Evolutionary conservation across 2,329 filamentous ascomycete species (phyloP), one percentile per base, ranked within the genome.

Genomic region (Ophiostoma quercus): DNA sequence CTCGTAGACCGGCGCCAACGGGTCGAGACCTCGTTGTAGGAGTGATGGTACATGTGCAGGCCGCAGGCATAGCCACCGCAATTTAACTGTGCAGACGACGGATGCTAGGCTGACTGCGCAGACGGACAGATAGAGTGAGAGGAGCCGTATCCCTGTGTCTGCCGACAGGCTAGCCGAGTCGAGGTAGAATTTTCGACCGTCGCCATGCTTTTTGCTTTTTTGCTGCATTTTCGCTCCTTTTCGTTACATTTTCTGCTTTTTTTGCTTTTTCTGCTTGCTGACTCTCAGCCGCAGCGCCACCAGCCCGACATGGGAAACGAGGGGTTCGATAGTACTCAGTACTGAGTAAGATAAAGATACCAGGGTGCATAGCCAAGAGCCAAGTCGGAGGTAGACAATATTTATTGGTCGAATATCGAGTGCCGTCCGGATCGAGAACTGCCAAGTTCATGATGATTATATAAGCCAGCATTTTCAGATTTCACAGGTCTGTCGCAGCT

Each of bases 41-140:
- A 8, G 34, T 34, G 34, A 8, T 34, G 34, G 34, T 29, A 29
- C 25, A 29, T 29, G 25, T 2, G 34, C 51, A 57, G 51, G 51
- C 51, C n/a, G 51, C 51, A 57, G 22, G 51, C 51, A 57, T 57
- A 57, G 51, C 51, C 51, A 57, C 51, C 51, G 3, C 22, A 57
- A 57, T 57, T 11, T 57, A 22, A 47, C 6, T 43, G 19, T 47
- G 43, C 43, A 47, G 3, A 6, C 25, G 25, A 29, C 2, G 16
- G 2, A 7, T 19, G 16, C 12, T 34, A 34, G 34, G 34, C 34
- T 34, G 8, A 41, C 39, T 41, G 39, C 9, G 14, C 39, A 41
- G 39, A 14, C 41, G 12, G 12, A 43, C 41, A 43, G 43, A 19
- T 5, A 47, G 16, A 47, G 3, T 16, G 41, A 41, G 11, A 41